Conservation (phyloP, 768 basidiomycete species). For the Cystofilobasidium macerans region DNA sequence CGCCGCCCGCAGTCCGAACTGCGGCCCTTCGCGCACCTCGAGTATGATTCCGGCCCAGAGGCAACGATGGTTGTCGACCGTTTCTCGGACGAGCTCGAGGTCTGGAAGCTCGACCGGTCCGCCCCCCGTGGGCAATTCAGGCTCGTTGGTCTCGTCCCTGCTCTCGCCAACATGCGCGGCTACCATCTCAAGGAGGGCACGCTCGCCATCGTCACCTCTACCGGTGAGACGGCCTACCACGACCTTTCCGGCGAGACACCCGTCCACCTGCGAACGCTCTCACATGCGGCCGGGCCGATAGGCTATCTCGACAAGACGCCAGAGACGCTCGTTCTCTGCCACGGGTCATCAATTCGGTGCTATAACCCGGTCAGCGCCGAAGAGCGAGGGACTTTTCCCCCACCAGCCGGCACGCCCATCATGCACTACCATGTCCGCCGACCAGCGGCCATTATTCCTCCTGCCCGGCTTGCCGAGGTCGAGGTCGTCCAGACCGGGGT, state of each 20-base stretch:
- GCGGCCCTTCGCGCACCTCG: constrained; percentile 7
- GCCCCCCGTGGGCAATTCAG: background rate
- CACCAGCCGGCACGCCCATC: background rate
- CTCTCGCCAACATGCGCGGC: background rate
- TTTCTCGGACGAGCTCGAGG: constrained; percentile 2
- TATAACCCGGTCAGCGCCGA: background rate
- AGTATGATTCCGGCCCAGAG: background rate
- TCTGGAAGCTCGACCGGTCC: background rate
- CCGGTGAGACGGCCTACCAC: constrained; percentile 3
- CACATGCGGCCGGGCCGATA: constrained; percentile 3
- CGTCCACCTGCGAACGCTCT: constrained; percentile 4
- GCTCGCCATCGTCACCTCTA: constrained; percentile 5
- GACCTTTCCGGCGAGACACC: background rate
- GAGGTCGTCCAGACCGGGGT: background rate
- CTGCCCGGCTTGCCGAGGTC: background rate
- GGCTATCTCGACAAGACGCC: constrained; percentile 9
- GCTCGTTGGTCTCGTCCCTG: background rate
- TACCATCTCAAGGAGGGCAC: constrained; percentile 11
- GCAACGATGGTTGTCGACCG: constrained; percentile 9
- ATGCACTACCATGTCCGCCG: background rate
- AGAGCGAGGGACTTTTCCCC: background rate
- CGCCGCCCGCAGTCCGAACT: background rate
- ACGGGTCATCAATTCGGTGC: background rate
- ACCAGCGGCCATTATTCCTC: background rate
- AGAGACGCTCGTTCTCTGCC: constrained; percentile 12